A percentile compares a stretch with the other conserved stretches of the same genome.
phyloP scores from a whole-genome alignment of 169 alveolate species.

The Ichthyophthirius multifiliis region DNA sequence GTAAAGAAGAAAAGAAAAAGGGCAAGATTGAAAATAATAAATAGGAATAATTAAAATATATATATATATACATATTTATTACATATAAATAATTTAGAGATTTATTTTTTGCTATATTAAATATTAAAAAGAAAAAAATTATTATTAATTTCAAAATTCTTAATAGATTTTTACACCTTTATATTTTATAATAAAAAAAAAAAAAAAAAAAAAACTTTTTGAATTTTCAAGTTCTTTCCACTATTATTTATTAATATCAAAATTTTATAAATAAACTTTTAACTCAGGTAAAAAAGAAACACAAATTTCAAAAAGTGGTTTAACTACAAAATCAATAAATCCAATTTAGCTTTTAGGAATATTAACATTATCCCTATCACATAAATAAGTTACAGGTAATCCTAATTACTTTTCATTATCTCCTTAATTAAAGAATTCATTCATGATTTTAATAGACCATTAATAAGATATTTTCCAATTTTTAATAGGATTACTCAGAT shows the following conservation, averaged over 20 bases:
- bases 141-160: no score
- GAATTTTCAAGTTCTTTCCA: neutral
- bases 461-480: conserved; percentile 8
- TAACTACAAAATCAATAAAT: conserved; percentile 40
- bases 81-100: no score
- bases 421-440: conserved; percentile 24
- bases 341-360: conserved; percentile 28
- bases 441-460: conserved; percentile 31
- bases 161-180: no score
- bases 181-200: no score
- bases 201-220: no score
- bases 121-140: no score
- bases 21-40: neutral
- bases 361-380: conserved; percentile 36
- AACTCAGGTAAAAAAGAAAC: conserved; percentile 16
- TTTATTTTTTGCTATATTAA: no score
- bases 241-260: conserved; percentile 9
- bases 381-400: conserved; percentile 21
- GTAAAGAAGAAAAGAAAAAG: conserved; percentile 15
- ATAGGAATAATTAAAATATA: no score
- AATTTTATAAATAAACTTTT: neutral
- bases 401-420: conserved; percentile 43
- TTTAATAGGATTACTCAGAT: conserved; percentile 32
- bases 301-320: conserved; percentile 22
- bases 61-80: no score